Percentiles rank a stretch among this genome's conserved stretches.
Evolutionary conservation across 202 grass and related monocot genomes (phyloP).

Genomic region (Eragrostis tef): DNA sequence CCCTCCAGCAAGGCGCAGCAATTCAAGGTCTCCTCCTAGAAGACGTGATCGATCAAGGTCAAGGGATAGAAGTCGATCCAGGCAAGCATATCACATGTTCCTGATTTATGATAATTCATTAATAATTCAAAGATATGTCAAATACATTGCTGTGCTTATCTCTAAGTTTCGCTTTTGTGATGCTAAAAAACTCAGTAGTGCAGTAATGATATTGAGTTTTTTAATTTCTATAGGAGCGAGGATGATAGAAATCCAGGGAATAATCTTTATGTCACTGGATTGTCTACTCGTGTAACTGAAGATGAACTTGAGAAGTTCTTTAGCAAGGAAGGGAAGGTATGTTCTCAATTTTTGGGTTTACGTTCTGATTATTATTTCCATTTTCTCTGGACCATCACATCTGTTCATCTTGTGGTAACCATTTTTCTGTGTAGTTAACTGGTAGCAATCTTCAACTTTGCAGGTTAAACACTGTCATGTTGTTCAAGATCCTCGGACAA

Average conservation of each 20-base stretch:
- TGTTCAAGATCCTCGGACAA: slow-evolving; percentile 81
- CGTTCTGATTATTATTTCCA: not conserved
- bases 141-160: not conserved
- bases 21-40: slow-evolving; percentile 69
- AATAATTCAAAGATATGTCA: not conserved
- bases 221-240: slow-evolving; percentile 51
- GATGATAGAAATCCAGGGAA: slow-evolving; percentile 88
- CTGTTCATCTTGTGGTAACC: slow-evolving; percentile 26
- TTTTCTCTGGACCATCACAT: not conserved
- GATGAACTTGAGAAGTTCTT: slow-evolving; percentile 86
- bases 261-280: slow-evolving; percentile 94
- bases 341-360: slow-evolving; percentile 1
- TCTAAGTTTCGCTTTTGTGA: slow-evolving; percentile 21
- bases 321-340: slow-evolving; percentile 87
- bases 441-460: slow-evolving; percentile 23
- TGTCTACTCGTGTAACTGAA: slow-evolving; percentile 74
- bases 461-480: slow-evolving; percentile 86
- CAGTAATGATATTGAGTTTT: slow-evolving; percentile 24
- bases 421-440: slow-evolving; percentile 8
- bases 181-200: not conserved
- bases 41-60: slow-evolving; percentile 66
- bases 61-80: slow-evolving; percentile 84
- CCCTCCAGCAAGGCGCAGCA: slow-evolving; percentile 53
- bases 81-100: slow-evolving; percentile 53
- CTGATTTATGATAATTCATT: slow-evolving; percentile 30